Base-by-base conservation (phyloP, 225 moss, liverwort and hornwort species). In the Marchantia paleacea region DNA sequence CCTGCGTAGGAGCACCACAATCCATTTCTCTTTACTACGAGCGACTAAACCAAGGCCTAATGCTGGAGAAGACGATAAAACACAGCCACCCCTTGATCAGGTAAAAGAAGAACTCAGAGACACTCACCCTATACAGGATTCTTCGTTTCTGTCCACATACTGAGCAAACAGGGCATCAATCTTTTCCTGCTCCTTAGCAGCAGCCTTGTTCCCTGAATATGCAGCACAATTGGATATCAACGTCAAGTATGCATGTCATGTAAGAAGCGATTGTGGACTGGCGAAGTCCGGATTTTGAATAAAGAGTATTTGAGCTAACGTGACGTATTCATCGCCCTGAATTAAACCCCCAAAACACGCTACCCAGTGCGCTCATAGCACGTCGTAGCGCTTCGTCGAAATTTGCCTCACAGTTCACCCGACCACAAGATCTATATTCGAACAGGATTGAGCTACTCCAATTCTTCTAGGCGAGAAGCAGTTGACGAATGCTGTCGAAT, bases 91-190 rank as follows among this genome's bases (percentile, higher is more conserved):
- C 39, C 24, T 39, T 39, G 39, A 39, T 39, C 39, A 39, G 48
- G 51, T 52, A 51, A n/a, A 52, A 10, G 50, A 39, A 48, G 39
- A 20, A 47, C 50, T n/a, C 50, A 29, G 49, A 54, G 15, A 7
- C 20, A 58, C 75, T 76, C 75, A 97, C 96, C 97, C 97, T 90
- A 97, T 97, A 55, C 89, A 88, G 73, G 66, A 88, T 47, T 93
- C 94, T 58, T 97, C 97, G 72, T 86, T 85, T 83, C 85, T 94
- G 81, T 97, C 97, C 75, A 87, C 97, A 91, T 97, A 97, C 74
- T 89, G 93, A 85, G 78, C 85, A 85, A 93, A 97, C n/a, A 97
- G 15, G 18, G 89, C 85, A 85, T 97, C 97, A 83, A 97, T 93
- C 83, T 89, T 97, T 86, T 97, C 97, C 78, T 89, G 90, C 82